Base-by-base conservation (phyloP, 495 filamentous ascomycete genomes). In the Chaetomium cochliodes region DNA sequence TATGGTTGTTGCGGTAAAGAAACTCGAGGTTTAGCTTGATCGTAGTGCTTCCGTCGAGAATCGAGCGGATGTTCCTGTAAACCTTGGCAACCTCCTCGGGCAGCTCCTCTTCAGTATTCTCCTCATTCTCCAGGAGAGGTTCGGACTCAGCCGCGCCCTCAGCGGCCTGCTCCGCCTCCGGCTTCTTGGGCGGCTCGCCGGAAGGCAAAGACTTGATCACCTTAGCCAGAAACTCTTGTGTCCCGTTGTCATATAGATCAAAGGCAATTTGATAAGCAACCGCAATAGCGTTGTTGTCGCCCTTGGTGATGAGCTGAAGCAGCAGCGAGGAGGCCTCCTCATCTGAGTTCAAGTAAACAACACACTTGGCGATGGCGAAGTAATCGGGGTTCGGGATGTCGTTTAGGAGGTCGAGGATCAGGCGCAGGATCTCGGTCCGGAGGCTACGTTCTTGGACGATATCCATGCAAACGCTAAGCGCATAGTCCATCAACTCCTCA, bases 191-290 rank as follows among this genome's bases (percentile, higher is more conserved):
- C 11, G 84, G 76, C 60, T 88, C 85, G 42, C 80, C 84, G 28
- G 77, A 76, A 0, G 91, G 90, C 26, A 97, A 82, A 51, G 90
- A 85, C 50, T 90, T 85, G 73, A 90, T 89, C 65, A 98, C 92
- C 76, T 92, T 97, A 65, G 88, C 87, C 20, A 99, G 77, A 71
- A 98, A 99, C 69, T 97, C 93, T 71, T 99, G 94, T 0, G 94
- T 97, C 70, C 93, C 93, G 69, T 98, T 98, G 74, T 97, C 94
- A 77, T 96, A 96, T 37, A 99, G 85, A 69, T 98, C 94, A 73
- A 99, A 99, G 2, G 94, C 93, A 33, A 98, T 94, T 72, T 99
- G 96, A 73, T 98, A 98, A 23, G 94, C 96, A 55, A 93, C 86
- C 0, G 93, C 90, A 13, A 89, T 83, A 5, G 92, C 90, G 58